Base-by-base conservation (phyloP, 75 land plant genomes). In the Pinus tabuliformis region DNA sequence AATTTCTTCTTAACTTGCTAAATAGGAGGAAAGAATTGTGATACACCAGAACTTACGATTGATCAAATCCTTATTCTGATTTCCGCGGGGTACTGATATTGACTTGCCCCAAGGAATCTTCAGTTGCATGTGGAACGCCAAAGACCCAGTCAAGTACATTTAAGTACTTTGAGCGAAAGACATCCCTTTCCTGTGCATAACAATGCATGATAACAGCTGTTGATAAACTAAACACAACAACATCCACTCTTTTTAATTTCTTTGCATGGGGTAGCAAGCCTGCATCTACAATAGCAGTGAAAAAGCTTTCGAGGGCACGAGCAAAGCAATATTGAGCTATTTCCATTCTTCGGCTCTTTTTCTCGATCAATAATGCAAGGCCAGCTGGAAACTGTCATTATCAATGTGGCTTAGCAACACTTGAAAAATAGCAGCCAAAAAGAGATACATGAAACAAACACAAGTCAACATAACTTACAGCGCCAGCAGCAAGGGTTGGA, bases 91-190 rank as follows among this genome's bases (percentile, higher is more conserved):
- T n/a, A 22, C n/a, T 20, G 11, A 37, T 68, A 5, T 42, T 18
- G 72, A 7, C 42, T 68, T 68, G 52, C 22, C 42, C 52, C n/a
- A 42, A 20, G 24, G 52, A 68, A 42, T 39, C 14, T 4, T 68
- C 72, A 42, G 49, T 68, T 37, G 39, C 72, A 9, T 68, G 86
- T 16, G 99, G 99, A 58, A 96, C 86, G 17, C 99, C 99, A 86
- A 96, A 96, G 3, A 96, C 98, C 99, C 99, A 96, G 57, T 96
- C 99, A 20, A 96, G 93, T 45, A 96, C 99, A 77, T 96, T 96
- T 62, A 92, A 76, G 74, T 96, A 96, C 85, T 96, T 94, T 21
- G 95, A 92, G 64, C 95, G 85, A 74, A 96, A 96, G 11, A 96
- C 99, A 9, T 96, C 99, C 65, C 99, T 87, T 70, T 96, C 99